Evolutionary conservation across 192 early-diverging fungal genomes (phyloP), one percentile per base, ranked within the genome.

Genomic region (Phlyctochytrium planicorne): DNA sequence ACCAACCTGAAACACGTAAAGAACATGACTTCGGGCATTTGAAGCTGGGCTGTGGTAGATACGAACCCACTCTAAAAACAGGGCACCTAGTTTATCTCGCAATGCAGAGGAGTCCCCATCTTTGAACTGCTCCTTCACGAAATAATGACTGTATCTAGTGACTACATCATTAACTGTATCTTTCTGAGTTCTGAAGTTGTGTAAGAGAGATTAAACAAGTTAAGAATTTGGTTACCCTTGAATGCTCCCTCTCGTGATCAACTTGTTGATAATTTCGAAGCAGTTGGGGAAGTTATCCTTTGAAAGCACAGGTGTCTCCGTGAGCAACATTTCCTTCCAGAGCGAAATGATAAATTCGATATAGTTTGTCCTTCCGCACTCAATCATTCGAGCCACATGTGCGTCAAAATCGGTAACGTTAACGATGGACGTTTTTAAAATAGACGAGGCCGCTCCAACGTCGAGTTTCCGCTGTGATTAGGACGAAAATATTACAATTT

Each of bases 51-150:
- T 84, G 55, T 90, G 82, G 59, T 84, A 91, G 4, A 91, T 63
- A 23, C 84, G 78, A n/a, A 93, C 86, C 93, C 93, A 94, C 55
- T 94, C 93, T 12, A 79, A 72, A 84, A 94, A 94, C 32, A 90
- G 70, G 27, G 79, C 78, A 0, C 77, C 77, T 1, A 94, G 72
- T 57, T 84, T 82, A 52, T 90, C 87, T 14, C 85, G 77, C 52
- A 92, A 36, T 27, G 75, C 63, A 16, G 52, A 62, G n/a, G 86
- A 76, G 20, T 89, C 87, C n/a, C 20, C n/a, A n/a, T n/a, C n/a
- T n/a, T n/a, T n/a, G n/a, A n/a, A n/a, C n/a, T n/a, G n/a, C n/a
- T n/a, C n/a, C n/a, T n/a, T n/a, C n/a, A n/a, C n/a, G n/a, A n/a
- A n/a, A n/a, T 47, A 47, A 47, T 47, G 40, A 14, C 40, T 47